phyloP scores from a whole-genome alignment of 2,329 filamentous ascomycete genomes.

The Arthroderma sp. region DNA sequence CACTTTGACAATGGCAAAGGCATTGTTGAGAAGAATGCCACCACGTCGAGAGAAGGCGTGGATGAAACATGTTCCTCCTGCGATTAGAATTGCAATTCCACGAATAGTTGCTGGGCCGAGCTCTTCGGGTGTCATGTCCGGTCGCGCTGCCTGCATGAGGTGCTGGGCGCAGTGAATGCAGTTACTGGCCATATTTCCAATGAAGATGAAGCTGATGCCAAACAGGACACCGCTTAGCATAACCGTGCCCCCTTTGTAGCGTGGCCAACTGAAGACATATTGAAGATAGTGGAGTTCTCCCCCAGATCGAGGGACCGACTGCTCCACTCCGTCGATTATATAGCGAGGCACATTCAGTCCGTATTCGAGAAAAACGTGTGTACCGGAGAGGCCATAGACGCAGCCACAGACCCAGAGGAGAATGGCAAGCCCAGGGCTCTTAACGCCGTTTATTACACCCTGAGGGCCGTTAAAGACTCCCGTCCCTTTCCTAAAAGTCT shows the following conservation, averaged over 20 bases:
- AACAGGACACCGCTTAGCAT: conserved; percentile 11
- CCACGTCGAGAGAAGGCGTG: conserved; percentile 37
- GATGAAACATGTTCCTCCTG: conserved; percentile 35
- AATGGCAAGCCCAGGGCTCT: conserved; percentile 10
- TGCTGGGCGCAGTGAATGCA: conserved; percentile 35
- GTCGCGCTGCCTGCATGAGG: conserved; percentile 23
- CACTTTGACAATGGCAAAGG: conserved; percentile 39
- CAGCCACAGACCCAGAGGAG: conserved; percentile 12
- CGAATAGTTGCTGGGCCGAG: conserved; percentile 24
- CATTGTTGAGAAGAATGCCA: conserved; percentile 40
- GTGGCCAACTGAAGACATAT: conserved; percentile 11
- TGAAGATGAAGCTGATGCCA: conserved; percentile 15
- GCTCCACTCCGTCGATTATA: conserved; percentile 1
- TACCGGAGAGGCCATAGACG: conserved; percentile 9
- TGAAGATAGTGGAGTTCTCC: conserved; percentile 15
- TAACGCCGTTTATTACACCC: conserved; percentile 8
- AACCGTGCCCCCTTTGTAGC: conserved; percentile 1
- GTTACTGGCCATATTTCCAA: conserved; percentile 20
- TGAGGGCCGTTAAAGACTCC: conserved; percentile 11
- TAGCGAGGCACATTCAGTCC: conserved; percentile 10
- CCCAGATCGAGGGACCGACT: conserved; percentile 10
- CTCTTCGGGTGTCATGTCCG: conserved; percentile 10
- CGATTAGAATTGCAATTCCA: conserved; percentile 36
- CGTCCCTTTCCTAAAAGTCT: conserved; percentile 7
- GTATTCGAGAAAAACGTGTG: conserved; percentile 11